phyloP scores from a whole-genome alignment of 306 rosid species.

The Acacia crassicarpa region DNA sequence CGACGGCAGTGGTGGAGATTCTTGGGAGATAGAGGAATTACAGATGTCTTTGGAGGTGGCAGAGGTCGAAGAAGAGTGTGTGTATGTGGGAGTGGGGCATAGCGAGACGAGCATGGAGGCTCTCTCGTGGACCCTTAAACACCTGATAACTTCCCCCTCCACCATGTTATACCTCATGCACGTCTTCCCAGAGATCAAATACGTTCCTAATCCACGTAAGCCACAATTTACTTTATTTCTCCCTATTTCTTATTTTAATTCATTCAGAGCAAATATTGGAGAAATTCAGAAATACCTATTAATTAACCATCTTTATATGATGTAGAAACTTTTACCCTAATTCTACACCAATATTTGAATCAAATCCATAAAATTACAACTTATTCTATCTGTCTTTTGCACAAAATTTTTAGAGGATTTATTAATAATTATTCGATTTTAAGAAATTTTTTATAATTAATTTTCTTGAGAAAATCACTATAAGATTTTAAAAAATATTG shows the following conservation, averaged over 20 bases:
- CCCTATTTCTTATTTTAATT: neutral
- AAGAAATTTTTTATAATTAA: neutral
- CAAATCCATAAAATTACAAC: too few species aligned
- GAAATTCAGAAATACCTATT: too few species aligned
- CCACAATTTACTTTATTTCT: neutral
- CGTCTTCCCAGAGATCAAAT: slow-evolving; percentile 60
- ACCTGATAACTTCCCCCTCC: slow-evolving; percentile 41
- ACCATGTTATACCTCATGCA: slow-evolving; percentile 60
- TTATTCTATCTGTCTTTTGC: too few species aligned
- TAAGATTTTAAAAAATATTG: too few species aligned
- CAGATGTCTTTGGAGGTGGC: slow-evolving; percentile 28
- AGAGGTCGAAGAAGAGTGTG: slow-evolving; percentile 20
- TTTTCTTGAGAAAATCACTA: too few species aligned
- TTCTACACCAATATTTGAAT: too few species aligned
- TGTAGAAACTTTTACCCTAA: too few species aligned
- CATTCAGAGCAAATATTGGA: neutral
- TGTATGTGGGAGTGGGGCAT: slow-evolving; percentile 75
- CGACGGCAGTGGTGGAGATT: slow-evolving; percentile 3
- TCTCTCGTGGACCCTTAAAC: slow-evolving; percentile 57
- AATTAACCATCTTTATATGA: too few species aligned
- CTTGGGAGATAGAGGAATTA: slow-evolving; percentile 69
- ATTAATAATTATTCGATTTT: too few species aligned
- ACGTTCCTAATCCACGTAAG: slow-evolving; percentile 76
- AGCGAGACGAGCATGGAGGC: slow-evolving; percentile 69
- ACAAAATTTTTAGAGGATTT: too few species aligned